These are phyloP conservation scores for Trametes elegans DNA, from an alignment of 768 basidiomycete species.

Conservation along the genomic window DNA sequence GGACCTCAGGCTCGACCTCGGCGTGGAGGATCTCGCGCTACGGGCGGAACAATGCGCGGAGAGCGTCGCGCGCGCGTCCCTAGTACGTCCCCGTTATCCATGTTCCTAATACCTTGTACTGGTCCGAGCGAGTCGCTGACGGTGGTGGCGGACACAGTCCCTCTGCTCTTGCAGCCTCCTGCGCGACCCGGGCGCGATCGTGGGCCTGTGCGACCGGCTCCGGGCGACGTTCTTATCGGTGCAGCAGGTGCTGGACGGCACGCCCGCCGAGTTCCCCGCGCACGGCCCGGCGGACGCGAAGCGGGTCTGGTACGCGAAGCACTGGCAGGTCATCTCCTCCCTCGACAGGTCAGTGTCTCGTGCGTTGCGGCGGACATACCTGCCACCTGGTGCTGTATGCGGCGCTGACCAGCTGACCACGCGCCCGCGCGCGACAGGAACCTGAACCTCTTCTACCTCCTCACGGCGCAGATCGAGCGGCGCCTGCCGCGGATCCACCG, in stretches of 20 bases:
- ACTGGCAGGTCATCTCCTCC: slow-evolving; percentile 18
- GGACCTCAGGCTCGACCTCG: slow-evolving; percentile 13
- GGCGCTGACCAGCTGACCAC: not conserved
- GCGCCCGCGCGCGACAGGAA: slow-evolving; percentile 2
- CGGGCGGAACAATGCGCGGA: slow-evolving; percentile 17
- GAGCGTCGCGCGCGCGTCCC: slow-evolving; percentile 14
- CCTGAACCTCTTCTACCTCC: slow-evolving; percentile 17
- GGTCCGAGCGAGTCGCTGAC: not conserved
- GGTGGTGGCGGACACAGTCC: not conserved
- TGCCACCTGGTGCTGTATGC: too few species aligned
- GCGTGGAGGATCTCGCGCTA: slow-evolving; percentile 10
- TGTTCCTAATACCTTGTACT: too few species aligned
- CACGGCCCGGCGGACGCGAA: slow-evolving; percentile 10
- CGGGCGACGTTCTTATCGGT: slow-evolving; percentile 7
- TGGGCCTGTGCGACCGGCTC: slow-evolving; percentile 9
- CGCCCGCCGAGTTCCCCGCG: slow-evolving; percentile 9
- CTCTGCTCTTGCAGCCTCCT: slow-evolving; percentile 20
- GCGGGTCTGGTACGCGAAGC: slow-evolving; percentile 19
- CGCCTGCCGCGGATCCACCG: slow-evolving; percentile 22
- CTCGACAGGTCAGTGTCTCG: slow-evolving; percentile 14
- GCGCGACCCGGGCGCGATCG: slow-evolving; percentile 17
- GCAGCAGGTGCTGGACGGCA: slow-evolving; percentile 18
- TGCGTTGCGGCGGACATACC: not conserved
- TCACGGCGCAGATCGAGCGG: slow-evolving; percentile 16
- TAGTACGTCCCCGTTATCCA: slow-evolving; percentile 19